phyloP scores from a whole-genome alignment of 495 filamentous ascomycete genomes.

The Annulohypoxylon maeteangense region DNA sequence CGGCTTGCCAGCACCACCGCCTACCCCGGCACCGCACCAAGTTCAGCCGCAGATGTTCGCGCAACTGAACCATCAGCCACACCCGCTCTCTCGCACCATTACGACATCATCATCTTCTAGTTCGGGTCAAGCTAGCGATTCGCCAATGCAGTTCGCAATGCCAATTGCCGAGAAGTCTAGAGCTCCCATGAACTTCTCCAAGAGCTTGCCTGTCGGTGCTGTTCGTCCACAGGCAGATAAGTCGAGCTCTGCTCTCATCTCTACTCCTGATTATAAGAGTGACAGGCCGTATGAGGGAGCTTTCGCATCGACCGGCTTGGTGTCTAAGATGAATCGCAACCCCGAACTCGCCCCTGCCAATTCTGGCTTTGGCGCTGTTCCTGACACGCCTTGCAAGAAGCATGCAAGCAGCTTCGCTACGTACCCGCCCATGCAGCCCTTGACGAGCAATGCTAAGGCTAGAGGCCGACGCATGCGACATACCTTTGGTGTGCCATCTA shows the following conservation, averaged over 20 bases:
- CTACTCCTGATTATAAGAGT: constrained; percentile 85
- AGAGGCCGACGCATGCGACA: constrained; percentile 54
- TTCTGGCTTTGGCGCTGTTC: constrained; percentile 63
- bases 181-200: constrained; percentile 74
- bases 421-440: constrained; percentile 61
- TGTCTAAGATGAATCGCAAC: constrained; percentile 81
- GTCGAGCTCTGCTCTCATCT: constrained; percentile 58
- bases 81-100: constrained; percentile 85
- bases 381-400: constrained; percentile 96
- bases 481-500: constrained; percentile 61
- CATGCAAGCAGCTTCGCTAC: constrained; percentile 71
- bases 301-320: constrained; percentile 92
- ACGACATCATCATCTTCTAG: constrained; percentile 80
- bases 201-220: constrained; percentile 72
- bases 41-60: constrained; percentile 52
- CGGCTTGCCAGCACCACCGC: constrained; percentile 60
- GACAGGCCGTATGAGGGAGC: constrained; percentile 85
- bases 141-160: constrained; percentile 72
- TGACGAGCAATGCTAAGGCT: constrained; percentile 61
- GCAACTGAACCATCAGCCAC: constrained; percentile 66
- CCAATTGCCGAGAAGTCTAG: constrained; percentile 62
- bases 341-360: constrained; percentile 54
- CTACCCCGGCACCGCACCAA: constrained; percentile 61
- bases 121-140: constrained; percentile 80
- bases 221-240: constrained; percentile 36